phyloP scores from a whole-genome alignment of 495 filamentous ascomycete genomes.

The Penicillium canescens region DNA sequence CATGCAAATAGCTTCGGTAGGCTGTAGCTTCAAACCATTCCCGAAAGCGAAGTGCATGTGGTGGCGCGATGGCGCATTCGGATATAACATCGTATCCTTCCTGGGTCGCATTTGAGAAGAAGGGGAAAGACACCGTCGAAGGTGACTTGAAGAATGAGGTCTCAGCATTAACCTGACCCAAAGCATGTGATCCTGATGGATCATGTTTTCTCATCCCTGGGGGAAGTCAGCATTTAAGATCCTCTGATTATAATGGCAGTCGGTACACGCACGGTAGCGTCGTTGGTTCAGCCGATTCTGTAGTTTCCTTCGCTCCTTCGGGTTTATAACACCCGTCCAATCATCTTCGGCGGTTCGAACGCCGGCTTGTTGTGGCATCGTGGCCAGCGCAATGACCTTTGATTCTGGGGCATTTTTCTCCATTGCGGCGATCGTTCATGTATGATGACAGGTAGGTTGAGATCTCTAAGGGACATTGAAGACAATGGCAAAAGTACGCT shows the following conservation, averaged over 20 bases:
- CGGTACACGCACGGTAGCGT: constrained; percentile 8
- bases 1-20: constrained; percentile 4
- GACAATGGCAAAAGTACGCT: too few species aligned
- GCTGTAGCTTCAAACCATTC: constrained; percentile 7
- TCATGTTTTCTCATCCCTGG: constrained; percentile 4
- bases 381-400: constrained; percentile 8
- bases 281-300: constrained; percentile 25
- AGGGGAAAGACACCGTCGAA: constrained; percentile 24
- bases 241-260: too few species aligned
- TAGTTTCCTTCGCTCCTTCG: constrained; percentile 13
- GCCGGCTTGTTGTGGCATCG: constrained; percentile 16
- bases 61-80: constrained; percentile 7
- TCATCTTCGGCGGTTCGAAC: constrained; percentile 12
- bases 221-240: not conserved
- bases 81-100: not conserved
- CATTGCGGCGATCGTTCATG: too few species aligned
- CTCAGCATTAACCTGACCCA: not conserved
- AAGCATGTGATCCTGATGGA: not conserved
- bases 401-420: not conserved
- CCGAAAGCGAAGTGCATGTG: not conserved
- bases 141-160: constrained; percentile 20
- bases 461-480: too few species aligned
- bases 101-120: not conserved
- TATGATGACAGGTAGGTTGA: too few species aligned
- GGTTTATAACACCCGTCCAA: constrained; percentile 20